phyloP scores from a whole-genome alignment of 129 eudicot genomes.

The Flaveria brownii region DNA sequence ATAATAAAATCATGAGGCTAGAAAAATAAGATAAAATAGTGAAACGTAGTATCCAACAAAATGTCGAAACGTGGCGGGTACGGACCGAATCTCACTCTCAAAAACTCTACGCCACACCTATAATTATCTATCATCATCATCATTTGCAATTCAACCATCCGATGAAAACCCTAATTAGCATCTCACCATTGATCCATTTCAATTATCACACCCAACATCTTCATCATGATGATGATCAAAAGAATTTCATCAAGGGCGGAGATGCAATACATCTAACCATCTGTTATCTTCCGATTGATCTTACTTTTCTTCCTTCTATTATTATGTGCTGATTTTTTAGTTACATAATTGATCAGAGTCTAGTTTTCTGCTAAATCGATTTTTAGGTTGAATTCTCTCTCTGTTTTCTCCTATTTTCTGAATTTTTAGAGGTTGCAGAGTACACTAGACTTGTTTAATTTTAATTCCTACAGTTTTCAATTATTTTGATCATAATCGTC shows the following conservation, averaged over 20 bases:
- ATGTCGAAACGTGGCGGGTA: conserved; percentile 37
- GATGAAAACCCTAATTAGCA: conserved; percentile 4
- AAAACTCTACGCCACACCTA: not conserved
- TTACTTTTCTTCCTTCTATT: not conserved
- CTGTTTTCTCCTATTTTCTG: not conserved
- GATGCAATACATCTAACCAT: conserved; percentile 20
- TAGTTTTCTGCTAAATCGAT: not conserved
- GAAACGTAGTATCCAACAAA: conserved; percentile 25
- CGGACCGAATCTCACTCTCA: conserved; percentile 13
- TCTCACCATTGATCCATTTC: no score
- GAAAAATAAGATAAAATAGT: not conserved
- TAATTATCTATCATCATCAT: conserved; percentile 1
- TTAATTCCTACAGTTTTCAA: not conserved
- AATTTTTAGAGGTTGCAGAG: no score
- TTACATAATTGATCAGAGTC: not conserved
- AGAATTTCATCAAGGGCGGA: not conserved
- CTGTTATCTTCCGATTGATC: not conserved
- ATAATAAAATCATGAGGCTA: no score
- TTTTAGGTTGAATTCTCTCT: not conserved
- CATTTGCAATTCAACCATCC: not conserved
- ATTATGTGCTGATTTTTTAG: not conserved
- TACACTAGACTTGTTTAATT: no score
- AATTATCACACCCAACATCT: not conserved
- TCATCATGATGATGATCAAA: not conserved
- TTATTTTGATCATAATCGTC: no score